Evolutionary conservation across 1,139 yeast species (phyloP).

Genomic region (Pichia sp.): DNA sequence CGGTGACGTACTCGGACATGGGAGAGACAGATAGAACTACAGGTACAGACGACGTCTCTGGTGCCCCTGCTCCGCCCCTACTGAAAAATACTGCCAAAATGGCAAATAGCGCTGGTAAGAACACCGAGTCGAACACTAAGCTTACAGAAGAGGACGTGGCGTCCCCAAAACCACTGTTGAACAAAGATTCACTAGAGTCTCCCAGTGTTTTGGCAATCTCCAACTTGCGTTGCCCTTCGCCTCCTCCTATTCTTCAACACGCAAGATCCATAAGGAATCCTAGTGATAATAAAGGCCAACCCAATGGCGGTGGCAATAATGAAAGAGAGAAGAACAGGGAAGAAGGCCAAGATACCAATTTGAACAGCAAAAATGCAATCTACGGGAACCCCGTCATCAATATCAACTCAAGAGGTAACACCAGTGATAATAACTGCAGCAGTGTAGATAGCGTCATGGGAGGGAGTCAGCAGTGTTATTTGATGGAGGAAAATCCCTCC

Average conservation of each 20-base stretch:
- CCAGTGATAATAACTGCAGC: background rate
- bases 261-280: constrained; percentile 14
- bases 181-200: constrained; percentile 22
- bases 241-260: constrained; percentile 58
- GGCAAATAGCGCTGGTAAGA: background rate
- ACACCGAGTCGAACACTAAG: background rate
- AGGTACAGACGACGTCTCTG: background rate
- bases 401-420: background rate
- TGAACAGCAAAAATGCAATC: background rate
- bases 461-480: background rate
- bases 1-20: background rate
- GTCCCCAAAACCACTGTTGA: background rate
- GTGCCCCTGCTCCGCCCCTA: background rate
- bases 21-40: background rate
- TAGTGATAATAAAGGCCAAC: constrained; percentile 1
- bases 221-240: constrained; percentile 59
- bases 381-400: background rate
- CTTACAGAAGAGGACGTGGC: background rate
- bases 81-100: background rate
- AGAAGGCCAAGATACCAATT: background rate
- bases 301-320: background rate
- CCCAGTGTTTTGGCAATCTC: constrained; percentile 48
- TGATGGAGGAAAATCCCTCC: constrained; percentile 6
- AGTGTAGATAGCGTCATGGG: background rate
- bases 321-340: background rate